Conservation (phyloP, 257 asterid genomes). For the Cruciata laevipes region DNA sequence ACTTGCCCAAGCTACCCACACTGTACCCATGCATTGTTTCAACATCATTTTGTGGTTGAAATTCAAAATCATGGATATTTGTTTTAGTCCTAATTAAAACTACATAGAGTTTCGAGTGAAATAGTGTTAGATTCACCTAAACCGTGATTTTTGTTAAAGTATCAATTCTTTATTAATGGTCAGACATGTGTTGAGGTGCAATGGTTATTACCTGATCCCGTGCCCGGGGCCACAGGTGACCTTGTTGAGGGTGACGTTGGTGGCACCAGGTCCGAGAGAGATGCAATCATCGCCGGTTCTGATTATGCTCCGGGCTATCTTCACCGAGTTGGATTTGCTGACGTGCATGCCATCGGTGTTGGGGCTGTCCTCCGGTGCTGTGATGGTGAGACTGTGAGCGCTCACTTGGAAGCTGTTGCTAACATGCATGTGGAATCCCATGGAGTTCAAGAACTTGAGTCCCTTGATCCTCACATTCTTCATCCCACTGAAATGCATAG, state of each 20-base stretch:
- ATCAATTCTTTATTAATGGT: too few relatives aligned
- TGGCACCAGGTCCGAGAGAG: constrained; percentile 54
- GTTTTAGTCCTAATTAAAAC: too few relatives aligned
- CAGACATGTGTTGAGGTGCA: too few relatives aligned
- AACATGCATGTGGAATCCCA: constrained; percentile 71
- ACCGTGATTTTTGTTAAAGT: too few relatives aligned
- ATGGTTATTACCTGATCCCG: constrained; percentile 35
- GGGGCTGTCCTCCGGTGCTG: constrained; percentile 40
- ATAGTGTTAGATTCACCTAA: too few relatives aligned
- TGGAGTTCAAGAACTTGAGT: constrained; percentile 38
- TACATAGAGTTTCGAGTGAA: too few relatives aligned
- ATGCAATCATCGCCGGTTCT: constrained; percentile 59
- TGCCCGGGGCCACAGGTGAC: constrained; percentile 67
- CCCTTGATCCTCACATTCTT: constrained; percentile 37
- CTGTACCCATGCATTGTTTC: constrained; percentile 17
- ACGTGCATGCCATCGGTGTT: constrained; percentile 66
- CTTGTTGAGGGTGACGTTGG: constrained; percentile 38
- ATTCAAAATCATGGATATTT: too few relatives aligned
- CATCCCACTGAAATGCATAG: constrained; percentile 34
- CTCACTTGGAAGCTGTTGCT: constrained; percentile 32
- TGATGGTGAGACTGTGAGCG: constrained; percentile 28
- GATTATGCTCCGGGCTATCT: constrained; percentile 32
- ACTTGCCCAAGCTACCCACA: constrained; percentile 62
- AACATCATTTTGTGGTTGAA: background rate
- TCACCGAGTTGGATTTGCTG: constrained; percentile 36